A percentile compares a stretch with the other conserved stretches of the same genome.
Evolutionary conservation across 306 rosid genomes (phyloP).

Genomic region (apple (Malus domestica)): DNA sequence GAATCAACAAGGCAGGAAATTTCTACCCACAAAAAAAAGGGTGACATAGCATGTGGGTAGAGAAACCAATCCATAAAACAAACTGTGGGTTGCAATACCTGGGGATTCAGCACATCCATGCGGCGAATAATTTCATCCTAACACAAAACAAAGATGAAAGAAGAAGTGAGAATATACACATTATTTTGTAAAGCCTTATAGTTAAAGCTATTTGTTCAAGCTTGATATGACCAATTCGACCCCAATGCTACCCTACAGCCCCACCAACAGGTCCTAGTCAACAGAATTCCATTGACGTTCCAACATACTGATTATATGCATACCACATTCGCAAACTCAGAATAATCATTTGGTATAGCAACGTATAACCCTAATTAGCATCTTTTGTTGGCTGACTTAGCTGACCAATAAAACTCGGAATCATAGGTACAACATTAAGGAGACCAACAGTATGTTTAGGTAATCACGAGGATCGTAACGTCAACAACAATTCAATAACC

Average conservation of each 20-base stretch:
- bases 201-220: background rate
- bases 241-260: background rate
- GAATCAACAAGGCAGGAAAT: background rate
- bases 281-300: background rate
- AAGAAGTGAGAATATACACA: slow-evolving; percentile 22
- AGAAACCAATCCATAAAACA: background rate
- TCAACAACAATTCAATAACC: slow-evolving; percentile 2
- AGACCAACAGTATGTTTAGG: background rate
- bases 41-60: background rate
- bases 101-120: slow-evolving; percentile 84
- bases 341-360: background rate
- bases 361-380: background rate
- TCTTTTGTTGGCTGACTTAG: background rate
- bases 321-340: background rate
- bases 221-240: background rate
- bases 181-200: background rate
- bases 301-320: background rate
- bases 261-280: background rate
- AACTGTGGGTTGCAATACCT: slow-evolving; percentile 38
- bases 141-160: slow-evolving; percentile 7
- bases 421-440: background rate
- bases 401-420: background rate
- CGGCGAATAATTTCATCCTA: slow-evolving; percentile 65
- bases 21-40: too few relatives aligned
- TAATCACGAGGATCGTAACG: background rate